A percentile compares a stretch with the other conserved stretches of the same genome.
Conservation (phyloP, 2,329 filamentous ascomycete species). For the Paramyrothecium roridum region DNA sequence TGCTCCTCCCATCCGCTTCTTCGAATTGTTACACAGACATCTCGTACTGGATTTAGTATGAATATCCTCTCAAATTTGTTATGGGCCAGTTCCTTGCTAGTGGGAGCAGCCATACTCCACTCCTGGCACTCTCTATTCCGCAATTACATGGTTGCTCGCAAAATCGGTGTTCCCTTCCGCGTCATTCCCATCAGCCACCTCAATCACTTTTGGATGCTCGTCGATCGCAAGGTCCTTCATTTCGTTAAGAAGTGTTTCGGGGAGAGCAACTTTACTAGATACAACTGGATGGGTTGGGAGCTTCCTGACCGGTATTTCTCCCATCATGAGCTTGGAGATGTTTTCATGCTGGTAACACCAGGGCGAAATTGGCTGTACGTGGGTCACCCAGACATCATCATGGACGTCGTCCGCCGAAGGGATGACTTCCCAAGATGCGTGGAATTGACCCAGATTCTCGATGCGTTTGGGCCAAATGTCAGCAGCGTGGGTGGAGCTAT, state of each 20-base stretch:
- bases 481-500: neutral
- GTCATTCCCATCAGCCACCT: conserved; percentile 25
- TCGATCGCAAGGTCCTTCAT: conserved; percentile 18
- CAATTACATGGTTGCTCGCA: conserved; percentile 13
- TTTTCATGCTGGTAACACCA: conserved; percentile 8
- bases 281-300: conserved; percentile 25
- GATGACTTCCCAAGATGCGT: conserved; percentile 4
- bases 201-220: conserved; percentile 25
- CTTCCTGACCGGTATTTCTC: conserved; percentile 15
- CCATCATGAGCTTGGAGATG: conserved; percentile 21
- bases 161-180: conserved; percentile 24
- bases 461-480: neutral
- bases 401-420: conserved; percentile 1
- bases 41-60: no score
- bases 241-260: neutral
- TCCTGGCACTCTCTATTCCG: neutral
- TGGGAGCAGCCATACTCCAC: neutral
- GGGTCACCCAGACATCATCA: conserved; percentile 5
- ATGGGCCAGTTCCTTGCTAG: neutral
- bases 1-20: no score
- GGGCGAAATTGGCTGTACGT: conserved; percentile 6
- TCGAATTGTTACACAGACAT: no score
- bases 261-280: conserved; percentile 24
- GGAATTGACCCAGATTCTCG: neutral
- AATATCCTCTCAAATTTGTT: neutral